A percentile compares a stretch with the other conserved stretches of the same genome.
phyloP scores from a whole-genome alignment of 768 basidiomycete species.

The Suillus cothurnatus region DNA sequence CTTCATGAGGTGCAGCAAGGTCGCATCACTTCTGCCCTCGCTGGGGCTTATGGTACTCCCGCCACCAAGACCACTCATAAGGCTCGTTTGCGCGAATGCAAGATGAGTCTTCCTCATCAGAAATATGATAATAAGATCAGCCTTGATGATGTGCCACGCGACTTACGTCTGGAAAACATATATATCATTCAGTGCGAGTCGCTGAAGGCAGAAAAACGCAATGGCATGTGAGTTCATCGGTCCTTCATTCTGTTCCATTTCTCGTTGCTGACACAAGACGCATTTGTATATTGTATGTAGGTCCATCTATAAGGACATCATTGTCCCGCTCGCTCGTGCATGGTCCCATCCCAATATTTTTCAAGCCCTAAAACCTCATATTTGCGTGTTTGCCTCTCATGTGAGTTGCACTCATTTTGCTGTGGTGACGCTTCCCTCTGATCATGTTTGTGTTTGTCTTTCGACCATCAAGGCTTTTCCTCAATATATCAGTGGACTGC shows the following conservation, averaged over 20 bases:
- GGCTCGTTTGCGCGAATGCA: neutral
- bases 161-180: neutral
- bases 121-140: neutral
- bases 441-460: no score
- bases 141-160: neutral
- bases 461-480: neutral
- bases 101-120: neutral
- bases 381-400: neutral
- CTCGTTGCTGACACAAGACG: no score
- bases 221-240: neutral
- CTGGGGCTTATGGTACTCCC: neutral
- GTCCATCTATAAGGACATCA: neutral
- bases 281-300: no score
- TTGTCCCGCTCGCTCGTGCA: neutral
- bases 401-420: no score
- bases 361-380: neutral
- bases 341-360: neutral
- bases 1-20: neutral
- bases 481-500: slow-evolving; percentile 5
- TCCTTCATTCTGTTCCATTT: neutral
- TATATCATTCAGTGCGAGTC: neutral
- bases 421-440: no score
- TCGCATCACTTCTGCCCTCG: neutral
- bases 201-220: neutral
- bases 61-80: neutral